Evolutionary conservation across 2,329 filamentous ascomycete genomes (phyloP).

Genomic region (Exserohilum turcica): DNA sequence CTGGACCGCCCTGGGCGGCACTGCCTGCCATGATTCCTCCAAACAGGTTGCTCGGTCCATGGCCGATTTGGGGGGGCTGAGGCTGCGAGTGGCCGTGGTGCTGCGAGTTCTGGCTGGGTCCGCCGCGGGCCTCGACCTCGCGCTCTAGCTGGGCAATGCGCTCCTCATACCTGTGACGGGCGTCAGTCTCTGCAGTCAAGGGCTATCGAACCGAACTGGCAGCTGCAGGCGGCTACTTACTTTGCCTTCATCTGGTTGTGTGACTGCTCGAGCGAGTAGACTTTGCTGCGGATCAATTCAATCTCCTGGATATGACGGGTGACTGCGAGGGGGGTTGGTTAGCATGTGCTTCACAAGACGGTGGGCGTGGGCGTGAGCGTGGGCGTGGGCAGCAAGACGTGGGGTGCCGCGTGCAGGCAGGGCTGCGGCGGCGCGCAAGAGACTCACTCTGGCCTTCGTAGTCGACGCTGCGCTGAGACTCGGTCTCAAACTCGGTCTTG

Average conservation of each 20-base stretch:
- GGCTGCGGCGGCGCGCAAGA: not conserved
- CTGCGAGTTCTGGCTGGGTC: conserved; percentile 69
- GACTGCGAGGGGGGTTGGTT: conserved; percentile 50
- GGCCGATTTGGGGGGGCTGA: conserved; percentile 81
- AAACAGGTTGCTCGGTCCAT: conserved; percentile 88
- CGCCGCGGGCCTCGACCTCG: conserved; percentile 77
- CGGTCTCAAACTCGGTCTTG: conserved; percentile 86
- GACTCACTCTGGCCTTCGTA: conserved; percentile 93
- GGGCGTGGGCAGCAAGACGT: too few species aligned
- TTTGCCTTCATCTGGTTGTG: conserved; percentile 90
- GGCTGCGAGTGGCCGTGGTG: conserved; percentile 83
- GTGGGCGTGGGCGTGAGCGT: not conserved
- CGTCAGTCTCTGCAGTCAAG: conserved; percentile 14
- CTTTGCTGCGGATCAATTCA: conserved; percentile 89
- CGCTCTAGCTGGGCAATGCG: conserved; percentile 84
- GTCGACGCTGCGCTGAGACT: conserved; percentile 78
- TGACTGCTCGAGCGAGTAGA: conserved; percentile 88
- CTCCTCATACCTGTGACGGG: conserved; percentile 81
- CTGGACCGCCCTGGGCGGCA: conserved; percentile 79
- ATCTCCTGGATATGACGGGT: conserved; percentile 91
- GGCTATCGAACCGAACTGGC: not conserved
- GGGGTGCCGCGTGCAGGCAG: not conserved
- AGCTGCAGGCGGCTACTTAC: conserved; percentile 59
- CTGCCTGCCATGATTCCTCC: conserved; percentile 94
- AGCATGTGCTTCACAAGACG: conserved; percentile 1